Evolutionary conservation across 164 flowering plant species (phyloP), one percentile per base, ranked within the genome.

Genomic region (Vitis labrusca): DNA sequence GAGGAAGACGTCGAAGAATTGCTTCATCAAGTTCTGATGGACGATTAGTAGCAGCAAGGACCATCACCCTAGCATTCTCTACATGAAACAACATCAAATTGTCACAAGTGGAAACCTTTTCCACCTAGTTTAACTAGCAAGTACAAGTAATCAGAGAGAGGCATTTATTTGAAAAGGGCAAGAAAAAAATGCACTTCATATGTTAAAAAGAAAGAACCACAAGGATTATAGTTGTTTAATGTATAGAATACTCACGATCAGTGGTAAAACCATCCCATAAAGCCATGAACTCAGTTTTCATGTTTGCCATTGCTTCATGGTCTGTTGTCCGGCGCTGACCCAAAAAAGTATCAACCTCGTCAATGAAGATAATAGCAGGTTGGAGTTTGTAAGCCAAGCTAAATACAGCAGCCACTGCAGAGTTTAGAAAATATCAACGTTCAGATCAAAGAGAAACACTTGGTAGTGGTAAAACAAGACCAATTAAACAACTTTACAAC

Each of bases 21-120:
- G 99, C 99, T 77, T 96, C 99, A 80, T 96, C 99, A 68, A 96
- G 97, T 73, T 96, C 98, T 61, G 93, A 88, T 64, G 99, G 99
- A 37, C 98, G 95, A 78, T 93, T 96, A 64, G 99, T 96, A 32
- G 99, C 99, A 76, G 98, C 97, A 72, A 96, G 95, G 60, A 96
- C 99, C 98, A 93, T 91, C 17, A 96, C 99, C 59, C 94, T 82
- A 59, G 98, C 93, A 83, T 89, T 84, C 64, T 87, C 99, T 93
- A 69, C 56, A 82, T 37, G 12, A 48, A 23, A 73, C 37, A 68
- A 48, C 0, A 67, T 30, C 58, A 69, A 55, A 65, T 59, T 9
- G 47, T 64, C 19, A 71, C 23, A 30, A 69, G 8, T 53, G 51
- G 58, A 49, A 68, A 13, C 63, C 63, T 19, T 8, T 30, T 5